Evolutionary conservation across 2,329 filamentous ascomycete genomes (phyloP).

Genomic region (Venturia aucupariae): DNA sequence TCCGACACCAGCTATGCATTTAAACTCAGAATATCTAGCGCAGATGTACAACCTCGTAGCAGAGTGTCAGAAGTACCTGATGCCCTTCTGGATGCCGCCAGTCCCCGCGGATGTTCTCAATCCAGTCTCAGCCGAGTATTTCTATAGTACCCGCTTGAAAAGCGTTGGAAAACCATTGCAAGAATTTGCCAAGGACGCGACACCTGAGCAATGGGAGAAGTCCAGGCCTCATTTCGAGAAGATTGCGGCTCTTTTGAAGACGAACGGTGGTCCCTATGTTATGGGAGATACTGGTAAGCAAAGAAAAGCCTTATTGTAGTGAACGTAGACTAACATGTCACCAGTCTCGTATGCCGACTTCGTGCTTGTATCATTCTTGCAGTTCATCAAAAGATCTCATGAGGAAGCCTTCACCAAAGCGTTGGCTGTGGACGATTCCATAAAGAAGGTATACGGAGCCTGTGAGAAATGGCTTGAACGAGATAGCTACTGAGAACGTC

Average conservation of each 20-base stretch:
- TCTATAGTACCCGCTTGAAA: conserved; percentile 42
- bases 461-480: conserved; percentile 32
- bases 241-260: conserved; percentile 40
- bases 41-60: conserved; percentile 36
- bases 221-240: conserved; percentile 30
- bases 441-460: conserved; percentile 31
- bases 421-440: conserved; percentile 30
- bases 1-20: conserved; percentile 47
- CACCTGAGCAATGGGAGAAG: conserved; percentile 40
- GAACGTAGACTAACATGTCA: conserved; percentile 45
- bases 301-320: conserved; percentile 34
- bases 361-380: conserved; percentile 41
- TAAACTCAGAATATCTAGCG: conserved; percentile 44
- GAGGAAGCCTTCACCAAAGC: conserved; percentile 32
- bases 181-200: conserved; percentile 39
- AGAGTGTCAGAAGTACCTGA: conserved; percentile 23
- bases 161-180: conserved; percentile 44
- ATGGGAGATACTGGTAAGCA: conserved; percentile 40
- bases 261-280: conserved; percentile 53
- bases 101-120: conserved; percentile 46
- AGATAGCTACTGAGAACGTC: conserved; percentile 23
- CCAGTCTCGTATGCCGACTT: conserved; percentile 38
- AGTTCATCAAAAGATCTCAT: conserved; percentile 34
- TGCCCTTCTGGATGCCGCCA: conserved; percentile 36
- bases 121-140: conserved; percentile 45